Conservation (phyloP, 805 yeast genomes). For the Sungouiella blattae region DNA sequence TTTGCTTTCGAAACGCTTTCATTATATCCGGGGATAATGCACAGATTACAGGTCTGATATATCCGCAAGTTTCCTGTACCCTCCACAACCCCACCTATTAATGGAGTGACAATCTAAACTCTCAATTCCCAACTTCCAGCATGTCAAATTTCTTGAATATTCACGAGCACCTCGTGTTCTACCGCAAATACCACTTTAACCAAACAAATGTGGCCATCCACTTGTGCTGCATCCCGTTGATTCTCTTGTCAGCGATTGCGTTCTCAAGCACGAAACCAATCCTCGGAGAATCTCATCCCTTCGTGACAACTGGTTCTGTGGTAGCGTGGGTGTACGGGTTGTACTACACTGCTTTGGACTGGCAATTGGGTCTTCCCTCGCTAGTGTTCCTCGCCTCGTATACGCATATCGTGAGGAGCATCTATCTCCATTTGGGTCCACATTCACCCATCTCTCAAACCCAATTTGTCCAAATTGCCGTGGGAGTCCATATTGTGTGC, state of each 20-base stretch:
- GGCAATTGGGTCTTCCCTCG: slow-evolving; percentile 34
- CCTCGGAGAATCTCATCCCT: slow-evolving; percentile 18
- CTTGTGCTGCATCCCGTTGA: slow-evolving; percentile 73
- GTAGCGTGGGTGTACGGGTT: slow-evolving; percentile 46
- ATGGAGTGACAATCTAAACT: no score
- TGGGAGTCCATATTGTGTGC: slow-evolving; percentile 46
- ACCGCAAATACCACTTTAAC: slow-evolving; percentile 29
- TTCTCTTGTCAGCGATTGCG: slow-evolving; percentile 50
- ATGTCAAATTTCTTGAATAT: slow-evolving; percentile 36
- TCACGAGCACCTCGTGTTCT: slow-evolving; percentile 37
- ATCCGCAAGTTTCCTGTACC: no score
- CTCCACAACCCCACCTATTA: no score
- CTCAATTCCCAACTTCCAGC: no score
- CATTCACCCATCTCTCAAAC: slow-evolving; percentile 6
- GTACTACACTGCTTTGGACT: slow-evolving; percentile 61
- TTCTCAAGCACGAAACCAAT: slow-evolving; percentile 21
- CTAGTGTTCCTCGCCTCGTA: slow-evolving; percentile 20
- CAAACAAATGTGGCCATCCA: slow-evolving; percentile 74
- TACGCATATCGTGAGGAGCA: slow-evolving; percentile 19
- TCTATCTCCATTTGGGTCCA: slow-evolving; percentile 15
- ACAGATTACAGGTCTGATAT: no score
- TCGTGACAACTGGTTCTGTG: slow-evolving; percentile 45
- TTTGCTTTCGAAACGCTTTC: no score
- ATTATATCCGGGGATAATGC: no score
- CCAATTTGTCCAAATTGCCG: slow-evolving; percentile 26